phyloP scores from a whole-genome alignment of 345 rosid species.

The Salix brachista region DNA sequence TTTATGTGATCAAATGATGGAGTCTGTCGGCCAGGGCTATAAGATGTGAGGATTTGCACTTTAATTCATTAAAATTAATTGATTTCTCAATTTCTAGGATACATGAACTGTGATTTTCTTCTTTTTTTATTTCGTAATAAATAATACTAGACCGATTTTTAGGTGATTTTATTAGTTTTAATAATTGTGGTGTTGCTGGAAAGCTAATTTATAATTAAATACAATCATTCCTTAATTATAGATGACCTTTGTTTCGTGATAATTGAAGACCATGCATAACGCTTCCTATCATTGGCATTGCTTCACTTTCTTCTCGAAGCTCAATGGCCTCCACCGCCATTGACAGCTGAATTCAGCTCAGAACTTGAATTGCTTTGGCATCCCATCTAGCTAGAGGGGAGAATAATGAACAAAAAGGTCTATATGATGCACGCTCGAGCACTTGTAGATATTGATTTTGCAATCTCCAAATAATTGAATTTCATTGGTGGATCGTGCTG shows the following conservation, averaged over 20 bases:
- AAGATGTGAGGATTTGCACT: no score
- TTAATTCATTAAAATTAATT: no score
- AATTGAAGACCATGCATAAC: neutral
- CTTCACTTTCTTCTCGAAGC: slow-evolving; percentile 6
- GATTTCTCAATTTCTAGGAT: neutral
- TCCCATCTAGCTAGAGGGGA: neutral
- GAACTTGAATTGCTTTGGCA: neutral
- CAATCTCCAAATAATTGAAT: neutral
- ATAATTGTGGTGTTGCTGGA: neutral
- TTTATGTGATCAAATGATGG: neutral
- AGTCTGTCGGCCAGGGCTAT: neutral
- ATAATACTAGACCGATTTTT: no score
- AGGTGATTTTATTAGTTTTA: neutral
- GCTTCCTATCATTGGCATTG: slow-evolving; percentile 13
- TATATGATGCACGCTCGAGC: neutral
- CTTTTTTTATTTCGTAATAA: no score
- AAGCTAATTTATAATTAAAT: neutral
- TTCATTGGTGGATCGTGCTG: neutral
- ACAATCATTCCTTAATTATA: slow-evolving; percentile 17
- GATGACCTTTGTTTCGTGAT: neutral
- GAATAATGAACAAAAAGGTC: neutral
- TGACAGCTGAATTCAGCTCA: slow-evolving; percentile 31
- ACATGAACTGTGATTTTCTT: no score
- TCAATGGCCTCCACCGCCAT: slow-evolving; percentile 24
- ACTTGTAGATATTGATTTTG: neutral